Conservation (phyloP, 2,329 filamentous ascomycete genomes). For the Rutstroemia sp. region DNA sequence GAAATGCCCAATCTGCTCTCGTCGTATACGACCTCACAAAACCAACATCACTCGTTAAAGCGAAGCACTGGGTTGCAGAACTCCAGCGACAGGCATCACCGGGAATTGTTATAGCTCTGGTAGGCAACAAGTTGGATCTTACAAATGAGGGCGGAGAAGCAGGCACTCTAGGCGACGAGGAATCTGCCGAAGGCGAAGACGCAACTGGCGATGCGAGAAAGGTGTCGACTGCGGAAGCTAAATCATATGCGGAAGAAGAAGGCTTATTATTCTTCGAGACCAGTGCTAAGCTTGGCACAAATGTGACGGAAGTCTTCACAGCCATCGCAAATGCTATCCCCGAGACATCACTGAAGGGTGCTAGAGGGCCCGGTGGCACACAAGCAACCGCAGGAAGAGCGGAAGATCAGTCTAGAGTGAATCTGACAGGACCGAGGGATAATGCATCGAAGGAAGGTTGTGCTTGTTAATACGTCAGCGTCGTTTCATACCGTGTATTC, state of each 20-base stretch:
- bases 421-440: slow-evolving; percentile 67
- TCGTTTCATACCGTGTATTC: slow-evolving; percentile 13
- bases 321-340: slow-evolving; percentile 98
- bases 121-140: slow-evolving; percentile 94
- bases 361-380: slow-evolving; percentile 61
- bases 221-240: slow-evolving; percentile 84
- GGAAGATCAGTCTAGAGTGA: slow-evolving; percentile 69
- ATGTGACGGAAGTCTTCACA: slow-evolving; percentile 93
- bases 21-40: slow-evolving; percentile 99
- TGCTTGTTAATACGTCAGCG: slow-evolving; percentile 56
- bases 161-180: slow-evolving; percentile 43
- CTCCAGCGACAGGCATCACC: slow-evolving; percentile 92
- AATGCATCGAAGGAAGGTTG: slow-evolving; percentile 82
- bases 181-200: slow-evolving; percentile 45
- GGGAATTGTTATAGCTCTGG: slow-evolving; percentile 92
- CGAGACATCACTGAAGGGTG: slow-evolving; percentile 89
- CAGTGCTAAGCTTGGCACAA: slow-evolving; percentile 90
- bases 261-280: slow-evolving; percentile 95
- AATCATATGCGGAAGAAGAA: slow-evolving; percentile 91
- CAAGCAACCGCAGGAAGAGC: slow-evolving; percentile 47
- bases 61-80: slow-evolving; percentile 98
- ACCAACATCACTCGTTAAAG: slow-evolving; percentile 88
- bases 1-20: slow-evolving; percentile 93
- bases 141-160: slow-evolving; percentile 49
- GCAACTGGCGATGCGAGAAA: slow-evolving; percentile 73